Percentiles rank a stretch among this genome's conserved stretches.
Conservation (phyloP, 2,329 filamentous ascomycete species). For the Phymatotrichopsis omnivora region DNA sequence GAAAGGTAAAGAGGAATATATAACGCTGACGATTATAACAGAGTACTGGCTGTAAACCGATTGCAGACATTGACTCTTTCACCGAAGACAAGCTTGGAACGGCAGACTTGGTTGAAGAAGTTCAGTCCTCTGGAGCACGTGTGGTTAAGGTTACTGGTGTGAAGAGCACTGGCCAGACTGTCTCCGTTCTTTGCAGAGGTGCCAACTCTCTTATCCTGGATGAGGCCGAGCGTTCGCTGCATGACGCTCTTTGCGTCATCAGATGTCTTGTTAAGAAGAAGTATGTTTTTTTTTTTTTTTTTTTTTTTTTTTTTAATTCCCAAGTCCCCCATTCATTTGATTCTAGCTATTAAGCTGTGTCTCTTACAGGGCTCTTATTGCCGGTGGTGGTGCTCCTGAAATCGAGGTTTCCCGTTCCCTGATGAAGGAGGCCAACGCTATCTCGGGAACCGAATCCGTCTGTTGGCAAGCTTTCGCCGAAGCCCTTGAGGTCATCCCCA, state of each 20-base stretch:
- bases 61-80: constrained; percentile 96
- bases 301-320: background rate
- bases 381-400: constrained; percentile 90
- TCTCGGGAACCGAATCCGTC: constrained; percentile 87
- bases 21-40: constrained; percentile 22
- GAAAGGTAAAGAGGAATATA: background rate
- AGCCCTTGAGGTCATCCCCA: constrained; percentile 92
- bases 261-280: constrained; percentile 98
- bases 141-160: constrained; percentile 94
- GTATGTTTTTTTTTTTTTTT: constrained; percentile 26
- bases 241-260: constrained; percentile 96
- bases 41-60: constrained; percentile 95
- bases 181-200: constrained; percentile 87
- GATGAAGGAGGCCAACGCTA: constrained; percentile 66
- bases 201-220: constrained; percentile 92
- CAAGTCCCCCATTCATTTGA: constrained; percentile 9
- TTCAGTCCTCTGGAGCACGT: constrained; percentile 73
- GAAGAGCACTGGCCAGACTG: constrained; percentile 72
- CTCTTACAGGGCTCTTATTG: constrained; percentile 64
- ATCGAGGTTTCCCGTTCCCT: constrained; percentile 90
- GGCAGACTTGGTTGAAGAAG: constrained; percentile 88
- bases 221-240: constrained; percentile 90
- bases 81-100: constrained; percentile 95
- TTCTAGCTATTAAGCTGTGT: background rate
- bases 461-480: constrained; percentile 99